Base-by-base conservation (phyloP, 768 basidiomycete species). In the Russula compacta region DNA sequence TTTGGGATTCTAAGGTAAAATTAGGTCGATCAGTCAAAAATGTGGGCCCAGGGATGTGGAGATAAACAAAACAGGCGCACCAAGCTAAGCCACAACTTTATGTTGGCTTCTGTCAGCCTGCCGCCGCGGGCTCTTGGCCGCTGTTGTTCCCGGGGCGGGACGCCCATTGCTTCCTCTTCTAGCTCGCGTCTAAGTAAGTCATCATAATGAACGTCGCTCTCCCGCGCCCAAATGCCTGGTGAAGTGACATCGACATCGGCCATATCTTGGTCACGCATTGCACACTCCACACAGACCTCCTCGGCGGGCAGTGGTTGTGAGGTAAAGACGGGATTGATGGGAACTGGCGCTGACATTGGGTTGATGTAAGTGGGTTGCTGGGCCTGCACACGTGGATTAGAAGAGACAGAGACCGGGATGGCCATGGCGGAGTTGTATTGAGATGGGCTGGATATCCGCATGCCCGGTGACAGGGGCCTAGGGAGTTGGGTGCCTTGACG, bases 231-330 rank as follows among this genome's bases (percentile, higher is more conserved):
- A 8, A 89, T 81, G 1, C 93, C 92, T 10, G 86, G 83, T 33
- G 85, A 83, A 3, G 85, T 81, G 21, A 97, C 97, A 71, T 90
- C 82, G 29, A 99, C 92, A 71, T 97, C 95, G 9, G 87, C 92
- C 89, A 99, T 92, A 71, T 99, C 97, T 70, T 95, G 84, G 73
- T 99, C 97, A 36, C 97, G 86, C 95, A 98, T 98, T 60, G 97
- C 88, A 70, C 97, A 99, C 73, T 98, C 97, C 39, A 97, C 78
- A 67, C 95, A 99, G 35, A 98, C 76, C 71, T 98, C 95, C 67
- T 90, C 88, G 5, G 68, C 69, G 24, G 78, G 81, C 14, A 76
- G 76, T 36, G 84, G 68, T 24, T 59, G 56, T n/a, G 52, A 81
- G 0, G 81, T 78, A 67, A 82, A 84, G 4, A 84, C 78, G 3